Evolutionary conservation across 768 basidiomycete species (phyloP), one percentile per base, ranked within the genome.

Genomic region (Lentinus brumalis): DNA sequence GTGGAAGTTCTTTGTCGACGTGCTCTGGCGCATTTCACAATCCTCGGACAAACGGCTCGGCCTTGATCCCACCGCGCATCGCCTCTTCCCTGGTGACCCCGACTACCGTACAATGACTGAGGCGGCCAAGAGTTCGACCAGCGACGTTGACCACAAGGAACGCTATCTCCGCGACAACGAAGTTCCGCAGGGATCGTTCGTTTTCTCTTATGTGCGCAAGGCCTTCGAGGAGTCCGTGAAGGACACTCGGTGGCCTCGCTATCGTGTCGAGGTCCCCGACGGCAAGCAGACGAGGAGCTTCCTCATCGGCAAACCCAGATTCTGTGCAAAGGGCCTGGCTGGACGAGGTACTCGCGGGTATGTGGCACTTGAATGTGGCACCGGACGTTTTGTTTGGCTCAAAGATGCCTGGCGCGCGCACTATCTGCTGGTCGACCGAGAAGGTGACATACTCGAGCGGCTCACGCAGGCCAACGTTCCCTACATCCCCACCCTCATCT

Each of bases 301-400:
- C 44, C 53, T 66, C 7, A 40, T 63, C 16, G 58, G 54, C 41
- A 53, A 51, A 38, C 61, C 50, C 1, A 11, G 10, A 5, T 60
- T 56, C 32, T 15, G 16, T 1, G 50, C 54, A 5, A 32, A 38
- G 21, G 59, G 61, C 1, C 55, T 59, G 38, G 61, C 56, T 5
- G 51, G 61, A 5, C 61, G 61, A 3, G 61, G 55, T 1, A 63
- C 65, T 1, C 53, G 44, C 14, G 59, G 66, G 5, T 64, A 63
- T 39, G 55, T 66, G n/a, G 66, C 62, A 4, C 47, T 50, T 38
- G 62, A 66, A 21, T 11, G 32, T 16, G 15, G 26, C 16, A 18
- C 38, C 8, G 51, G 32, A n/a, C 49, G 39, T 2, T 50, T 62
- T 7, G 51, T 49, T 9, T 62, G 57, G 39, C 26, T 62, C 6